Base-by-base conservation (phyloP, 495 filamentous ascomycete species). In the Cercophora samala region DNA sequence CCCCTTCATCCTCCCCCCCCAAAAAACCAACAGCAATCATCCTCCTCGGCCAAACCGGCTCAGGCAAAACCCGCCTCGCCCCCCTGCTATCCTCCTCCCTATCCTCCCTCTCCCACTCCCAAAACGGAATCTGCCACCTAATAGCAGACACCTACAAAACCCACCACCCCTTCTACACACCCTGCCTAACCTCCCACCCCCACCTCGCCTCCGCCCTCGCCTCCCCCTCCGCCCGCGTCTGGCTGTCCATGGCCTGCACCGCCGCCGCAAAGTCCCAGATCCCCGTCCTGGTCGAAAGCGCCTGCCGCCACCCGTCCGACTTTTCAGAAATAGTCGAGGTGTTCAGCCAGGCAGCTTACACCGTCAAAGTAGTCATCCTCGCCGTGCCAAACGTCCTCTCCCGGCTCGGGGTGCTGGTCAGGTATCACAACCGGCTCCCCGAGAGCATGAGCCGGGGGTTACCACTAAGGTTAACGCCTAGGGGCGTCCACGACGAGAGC, bases 131-230 rank as follows among this genome's bases (percentile, higher is more conserved):
- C 37, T 46, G 37, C 37, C 79, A 81, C 70, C 73, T 81, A 62
- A 75, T 80, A 62, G 78, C 79, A 37, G 79, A 81, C 76, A 76
- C 75, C 15, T 81, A 79, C 77, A 81, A 81, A 61, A 75, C 76
- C n/a, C 76, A 78, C 70, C 79, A 81, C 69, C 79, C 79, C 0
- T 25, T 63, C 37, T 79, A 78, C 70, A 6, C 11, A 4, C 1
- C 59, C 0, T 69, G 75, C 29, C 58, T 78, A 0, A 2, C 37
- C 21, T 15, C 61, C 5, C 24, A 19, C 5, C 75, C 76, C 0
- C 54, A 67, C 3, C 60, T 70, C 24, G 77, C 77, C 22, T 78
- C 76, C 13, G 23, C 66, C 0, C 69, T 77, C 4, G 70, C 79
- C 0, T 24, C 66, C 3, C 62, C 65, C 17, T 73, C 74, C 65